Evolutionary conservation across 1,284 basidiomycete genomes (phyloP).

Genomic region (Entoloma clypeatum): DNA sequence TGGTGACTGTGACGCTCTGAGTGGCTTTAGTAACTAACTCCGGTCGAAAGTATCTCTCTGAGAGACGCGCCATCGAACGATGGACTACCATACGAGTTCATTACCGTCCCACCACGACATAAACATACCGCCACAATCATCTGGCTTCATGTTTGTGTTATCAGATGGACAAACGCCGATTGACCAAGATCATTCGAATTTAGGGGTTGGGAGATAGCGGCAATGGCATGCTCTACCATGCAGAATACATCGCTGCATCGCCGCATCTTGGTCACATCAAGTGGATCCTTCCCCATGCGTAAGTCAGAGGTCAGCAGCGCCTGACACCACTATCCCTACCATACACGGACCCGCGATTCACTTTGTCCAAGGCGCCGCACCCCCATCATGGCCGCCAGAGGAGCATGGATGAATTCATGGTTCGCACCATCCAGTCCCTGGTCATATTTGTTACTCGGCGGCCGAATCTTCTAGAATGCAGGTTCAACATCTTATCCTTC

Average conservation of each 20-base stretch:
- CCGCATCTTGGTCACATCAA: constrained; percentile 26
- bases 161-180: background rate
- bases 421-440: constrained; percentile 8
- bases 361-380: constrained; percentile 17
- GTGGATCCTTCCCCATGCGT: constrained; percentile 29
- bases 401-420: constrained; percentile 24
- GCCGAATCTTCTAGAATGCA: constrained; percentile 10
- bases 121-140: constrained; percentile 29
- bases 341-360: background rate
- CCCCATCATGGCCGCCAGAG: constrained; percentile 17
- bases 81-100: no score
- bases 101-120: constrained; percentile 9
- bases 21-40: no score
- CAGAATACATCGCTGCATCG: constrained; percentile 15
- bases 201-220: constrained; percentile 27
- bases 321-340: background rate
- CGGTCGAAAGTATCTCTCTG: no score
- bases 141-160: constrained; percentile 25
- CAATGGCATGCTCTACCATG: constrained; percentile 15
- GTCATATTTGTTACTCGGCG: no score
- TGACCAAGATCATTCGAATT: background rate
- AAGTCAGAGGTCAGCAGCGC: constrained; percentile 11
- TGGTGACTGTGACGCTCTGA: no score
- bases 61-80: no score
- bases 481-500: constrained; percentile 29